Conservation (phyloP, 2,329 filamentous ascomycete species). For the Davidsoniella virescens region DNA sequence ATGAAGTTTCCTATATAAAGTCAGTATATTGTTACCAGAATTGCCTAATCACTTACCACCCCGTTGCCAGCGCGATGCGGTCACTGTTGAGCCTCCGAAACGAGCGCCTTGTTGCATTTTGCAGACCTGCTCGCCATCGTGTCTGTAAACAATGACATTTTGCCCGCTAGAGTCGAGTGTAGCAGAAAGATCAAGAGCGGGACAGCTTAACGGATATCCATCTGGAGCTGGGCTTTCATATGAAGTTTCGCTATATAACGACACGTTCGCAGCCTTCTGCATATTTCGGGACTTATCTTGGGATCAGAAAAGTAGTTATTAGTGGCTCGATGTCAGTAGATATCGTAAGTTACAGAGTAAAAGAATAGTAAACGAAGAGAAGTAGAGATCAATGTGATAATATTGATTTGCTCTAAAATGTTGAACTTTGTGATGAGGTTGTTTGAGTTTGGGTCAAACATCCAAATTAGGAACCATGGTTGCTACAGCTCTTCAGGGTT, state of each 20-base stretch:
- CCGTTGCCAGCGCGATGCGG: conserved; percentile 45
- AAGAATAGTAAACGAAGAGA: too few species aligned
- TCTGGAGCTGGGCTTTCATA: conserved; percentile 38
- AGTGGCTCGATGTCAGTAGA: too few species aligned
- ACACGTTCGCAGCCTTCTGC: conserved; percentile 19
- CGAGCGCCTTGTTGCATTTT: conserved; percentile 31
- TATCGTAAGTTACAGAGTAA: too few species aligned
- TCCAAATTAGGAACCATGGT: neutral
- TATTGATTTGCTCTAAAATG: too few species aligned
- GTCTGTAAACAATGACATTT: conserved; percentile 58
- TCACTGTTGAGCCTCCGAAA: conserved; percentile 25
- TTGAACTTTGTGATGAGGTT: too few species aligned
- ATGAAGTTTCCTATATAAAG: conserved; percentile 44
- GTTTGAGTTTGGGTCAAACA: too few species aligned
- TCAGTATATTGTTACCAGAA: neutral
- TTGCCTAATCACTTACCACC: conserved; percentile 37
- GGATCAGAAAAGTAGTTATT: too few species aligned
- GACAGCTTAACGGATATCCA: conserved; percentile 56
- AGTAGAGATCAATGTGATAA: too few species aligned
- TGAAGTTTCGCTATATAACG: conserved; percentile 39
- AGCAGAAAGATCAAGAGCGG: conserved; percentile 69
- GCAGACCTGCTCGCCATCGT: conserved; percentile 53
- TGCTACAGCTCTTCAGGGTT: neutral
- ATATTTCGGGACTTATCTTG: too few species aligned
- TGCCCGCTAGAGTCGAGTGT: conserved; percentile 49